Percentiles rank a stretch among this genome's conserved stretches.
Conservation (phyloP, 108 stramenopile genomes). For the Discostella pseudostelligera region DNA sequence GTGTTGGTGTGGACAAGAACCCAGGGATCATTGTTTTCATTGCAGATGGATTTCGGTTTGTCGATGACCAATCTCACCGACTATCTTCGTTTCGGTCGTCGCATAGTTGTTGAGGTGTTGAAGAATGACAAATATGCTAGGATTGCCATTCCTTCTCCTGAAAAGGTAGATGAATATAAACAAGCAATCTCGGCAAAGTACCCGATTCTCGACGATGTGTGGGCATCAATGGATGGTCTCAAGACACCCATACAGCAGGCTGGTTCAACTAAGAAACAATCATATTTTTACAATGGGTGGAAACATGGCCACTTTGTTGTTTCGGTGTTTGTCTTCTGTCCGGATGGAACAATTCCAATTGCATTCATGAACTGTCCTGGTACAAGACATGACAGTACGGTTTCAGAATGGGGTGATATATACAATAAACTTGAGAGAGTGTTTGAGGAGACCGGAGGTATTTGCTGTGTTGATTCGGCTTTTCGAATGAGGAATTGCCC, state of each 20-base stretch:
- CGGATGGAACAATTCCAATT: slow-evolving; percentile 10
- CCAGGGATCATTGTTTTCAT: not conserved
- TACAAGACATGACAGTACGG: slow-evolving; percentile 1
- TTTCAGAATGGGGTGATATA: not conserved
- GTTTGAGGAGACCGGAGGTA: not conserved
- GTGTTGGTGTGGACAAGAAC: slow-evolving; percentile 3
- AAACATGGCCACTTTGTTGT: slow-evolving; percentile 7
- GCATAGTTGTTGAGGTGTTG: not conserved
- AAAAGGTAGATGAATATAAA: slow-evolving; percentile 3
- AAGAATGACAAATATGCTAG: not conserved
- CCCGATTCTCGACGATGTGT: not conserved
- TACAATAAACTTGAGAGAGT: slow-evolving; percentile 4
- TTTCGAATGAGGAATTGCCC: not conserved
- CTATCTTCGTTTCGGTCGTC: not conserved
- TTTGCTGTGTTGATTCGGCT: slow-evolving; percentile 6
- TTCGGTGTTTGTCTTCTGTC: slow-evolving; percentile 1
- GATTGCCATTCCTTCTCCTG: slow-evolving; percentile 2
- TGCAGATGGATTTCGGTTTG: slow-evolving; percentile 8
- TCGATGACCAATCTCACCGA: not conserved
- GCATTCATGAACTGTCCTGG: slow-evolving; percentile 4
- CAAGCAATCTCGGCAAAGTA: not conserved
- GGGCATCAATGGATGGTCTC: slow-evolving; percentile 10
- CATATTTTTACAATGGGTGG: slow-evolving; percentile 5
- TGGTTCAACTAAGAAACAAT: not conserved
- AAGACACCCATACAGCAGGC: slow-evolving; percentile 5